Conservation (phyloP, 768 basidiomycete genomes). For the Lactarius tabidus region DNA sequence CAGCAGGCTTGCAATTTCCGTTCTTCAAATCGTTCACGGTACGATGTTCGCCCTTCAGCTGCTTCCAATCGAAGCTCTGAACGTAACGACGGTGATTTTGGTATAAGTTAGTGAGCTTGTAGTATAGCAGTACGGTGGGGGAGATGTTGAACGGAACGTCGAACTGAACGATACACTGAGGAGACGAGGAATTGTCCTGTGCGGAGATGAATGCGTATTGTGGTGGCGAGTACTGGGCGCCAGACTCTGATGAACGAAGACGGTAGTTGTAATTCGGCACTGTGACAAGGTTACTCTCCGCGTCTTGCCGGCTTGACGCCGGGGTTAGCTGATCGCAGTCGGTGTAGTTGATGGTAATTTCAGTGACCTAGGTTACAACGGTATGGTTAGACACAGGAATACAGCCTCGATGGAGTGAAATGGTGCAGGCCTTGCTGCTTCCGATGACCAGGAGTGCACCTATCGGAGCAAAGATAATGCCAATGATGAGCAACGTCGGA, state of each 20-base stretch:
- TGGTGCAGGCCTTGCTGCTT: conserved; percentile 49
- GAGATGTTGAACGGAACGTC: conserved; percentile 73
- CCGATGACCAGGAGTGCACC: conserved; percentile 96
- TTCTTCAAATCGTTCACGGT: conserved; percentile 46
- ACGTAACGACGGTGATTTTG: conserved; percentile 99
- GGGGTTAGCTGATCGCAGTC: conserved; percentile 69
- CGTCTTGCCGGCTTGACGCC: conserved; percentile 38
- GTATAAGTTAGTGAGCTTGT: conserved; percentile 94
- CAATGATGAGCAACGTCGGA: conserved; percentile 93
- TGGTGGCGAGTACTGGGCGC: conserved; percentile 49
- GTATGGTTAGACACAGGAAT: conserved; percentile 3
- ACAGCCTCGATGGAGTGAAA: not conserved
- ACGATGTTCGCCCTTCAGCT: conserved; percentile 72
- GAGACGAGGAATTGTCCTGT: conserved; percentile 38
- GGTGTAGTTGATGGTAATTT: conserved; percentile 95
- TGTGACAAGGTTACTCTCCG: conserved; percentile 44
- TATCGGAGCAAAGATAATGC: conserved; percentile 92
- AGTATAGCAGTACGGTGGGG: conserved; percentile 84
- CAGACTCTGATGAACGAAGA: conserved; percentile 56
- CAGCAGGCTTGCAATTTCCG: conserved; percentile 88
- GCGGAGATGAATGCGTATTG: conserved; percentile 67
- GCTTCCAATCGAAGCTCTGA: conserved; percentile 79
- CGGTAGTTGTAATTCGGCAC: conserved; percentile 63
- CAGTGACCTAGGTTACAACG: conserved; percentile 56
- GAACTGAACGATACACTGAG: conserved; percentile 78